phyloP scores from a whole-genome alignment of 2,329 filamentous ascomycete genomes.

The Stachybotrys chartarum region DNA sequence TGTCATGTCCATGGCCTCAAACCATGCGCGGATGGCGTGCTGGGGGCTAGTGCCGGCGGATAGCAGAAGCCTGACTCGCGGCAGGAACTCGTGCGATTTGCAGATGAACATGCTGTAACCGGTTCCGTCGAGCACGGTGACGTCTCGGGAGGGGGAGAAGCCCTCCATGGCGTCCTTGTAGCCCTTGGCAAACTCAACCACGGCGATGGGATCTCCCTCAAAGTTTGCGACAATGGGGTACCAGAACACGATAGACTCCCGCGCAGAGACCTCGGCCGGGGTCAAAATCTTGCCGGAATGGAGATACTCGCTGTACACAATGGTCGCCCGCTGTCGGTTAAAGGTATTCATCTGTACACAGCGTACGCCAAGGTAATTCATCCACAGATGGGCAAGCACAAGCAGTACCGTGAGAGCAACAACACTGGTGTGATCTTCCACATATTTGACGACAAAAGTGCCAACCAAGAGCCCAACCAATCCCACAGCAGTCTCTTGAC shows the following conservation, averaged over 20 bases:
- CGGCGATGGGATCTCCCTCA: slow-evolving; percentile 15
- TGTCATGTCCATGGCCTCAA: slow-evolving; percentile 9
- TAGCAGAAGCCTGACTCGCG: slow-evolving; percentile 26
- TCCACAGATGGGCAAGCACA: slow-evolving; percentile 68
- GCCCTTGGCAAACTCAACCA: slow-evolving; percentile 33
- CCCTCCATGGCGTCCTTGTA: slow-evolving; percentile 30
- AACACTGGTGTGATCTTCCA: slow-evolving; percentile 65
- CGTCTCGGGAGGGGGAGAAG: slow-evolving; percentile 9
- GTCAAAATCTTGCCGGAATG: slow-evolving; percentile 43
- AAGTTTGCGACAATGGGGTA: slow-evolving; percentile 20
- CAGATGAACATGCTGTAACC: slow-evolving; percentile 21
- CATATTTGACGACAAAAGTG: slow-evolving; percentile 69
- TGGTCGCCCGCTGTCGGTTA: slow-evolving; percentile 78
- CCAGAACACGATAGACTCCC: slow-evolving; percentile 56
- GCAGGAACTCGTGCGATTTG: not conserved
- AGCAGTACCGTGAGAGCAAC: slow-evolving; percentile 67
- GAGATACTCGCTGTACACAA: slow-evolving; percentile 60
- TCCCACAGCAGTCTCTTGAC: slow-evolving; percentile 89
- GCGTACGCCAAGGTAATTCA: slow-evolving; percentile 81
- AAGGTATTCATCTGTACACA: slow-evolving; percentile 77
- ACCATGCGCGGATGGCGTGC: not conserved
- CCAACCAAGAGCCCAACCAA: slow-evolving; percentile 81
- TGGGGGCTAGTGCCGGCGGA: not conserved
- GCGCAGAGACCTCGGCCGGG: slow-evolving; percentile 57
- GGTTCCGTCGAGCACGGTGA: slow-evolving; percentile 19